Evolutionary conservation across 2,329 filamentous ascomycete genomes (phyloP).

Genomic region (Monilinia vaccinii-corymbosi): DNA sequence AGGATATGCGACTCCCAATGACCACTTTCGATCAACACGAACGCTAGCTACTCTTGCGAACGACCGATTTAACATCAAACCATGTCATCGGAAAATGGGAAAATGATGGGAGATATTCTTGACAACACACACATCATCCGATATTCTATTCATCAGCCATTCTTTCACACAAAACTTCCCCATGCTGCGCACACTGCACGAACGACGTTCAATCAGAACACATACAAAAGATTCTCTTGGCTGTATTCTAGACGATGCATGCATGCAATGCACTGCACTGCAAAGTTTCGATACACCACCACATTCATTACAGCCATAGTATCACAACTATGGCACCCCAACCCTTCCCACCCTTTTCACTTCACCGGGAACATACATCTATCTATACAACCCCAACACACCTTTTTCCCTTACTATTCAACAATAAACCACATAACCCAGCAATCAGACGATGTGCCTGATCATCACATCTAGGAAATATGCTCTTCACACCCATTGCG

Average conservation of each 20-base stretch:
- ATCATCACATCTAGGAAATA: background rate
- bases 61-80: too few species aligned
- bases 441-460: background rate
- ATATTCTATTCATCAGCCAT: background rate
- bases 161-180: background rate
- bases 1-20: background rate
- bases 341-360: background rate
- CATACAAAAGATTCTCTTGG: background rate
- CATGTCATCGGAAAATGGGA: background rate
- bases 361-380: background rate
- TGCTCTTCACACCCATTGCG: background rate
- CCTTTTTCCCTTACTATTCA: too few species aligned
- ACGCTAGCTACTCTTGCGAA: constrained; percentile 2
- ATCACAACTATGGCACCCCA: background rate
- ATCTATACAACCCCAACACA: too few species aligned
- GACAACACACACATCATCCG: too few species aligned
- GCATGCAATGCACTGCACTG: too few species aligned
- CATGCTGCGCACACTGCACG: too few species aligned
- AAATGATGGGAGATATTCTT: background rate
- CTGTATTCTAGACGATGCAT: background rate
- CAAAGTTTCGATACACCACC: background rate
- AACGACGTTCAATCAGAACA: too few species aligned
- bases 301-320: constrained; percentile 1
- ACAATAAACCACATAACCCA: background rate
- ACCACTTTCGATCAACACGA: background rate